Conservation (phyloP, 257 asterid species). For the Verbascum thapsus region DNA sequence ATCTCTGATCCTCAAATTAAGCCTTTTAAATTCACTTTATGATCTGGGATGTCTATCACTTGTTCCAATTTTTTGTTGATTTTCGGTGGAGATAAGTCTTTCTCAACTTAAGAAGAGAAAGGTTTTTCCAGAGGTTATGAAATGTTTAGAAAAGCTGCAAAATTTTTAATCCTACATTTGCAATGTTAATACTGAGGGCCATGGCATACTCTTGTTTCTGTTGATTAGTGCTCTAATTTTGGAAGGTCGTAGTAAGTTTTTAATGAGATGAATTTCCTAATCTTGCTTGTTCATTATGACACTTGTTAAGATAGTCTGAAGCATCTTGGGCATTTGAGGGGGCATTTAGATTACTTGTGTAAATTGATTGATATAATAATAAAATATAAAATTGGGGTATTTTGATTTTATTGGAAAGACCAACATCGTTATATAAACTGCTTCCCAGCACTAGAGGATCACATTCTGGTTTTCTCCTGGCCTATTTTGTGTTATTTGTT, state of each 20-base stretch:
- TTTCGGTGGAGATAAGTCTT: slow-evolving; percentile 11
- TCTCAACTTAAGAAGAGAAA: neutral
- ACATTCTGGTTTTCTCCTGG: slow-evolving; percentile 14
- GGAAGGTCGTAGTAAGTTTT: neutral
- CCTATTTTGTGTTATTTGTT: slow-evolving; percentile 18
- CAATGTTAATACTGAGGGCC: neutral
- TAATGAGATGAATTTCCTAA: neutral
- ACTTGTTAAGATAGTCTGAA: neutral
- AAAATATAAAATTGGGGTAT: neutral
- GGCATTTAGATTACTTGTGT: too few relatives aligned
- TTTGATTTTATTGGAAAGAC: slow-evolving; percentile 17
- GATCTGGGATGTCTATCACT: slow-evolving; percentile 5
- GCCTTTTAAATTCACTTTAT: slow-evolving; percentile 21
- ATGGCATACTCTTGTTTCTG: neutral
- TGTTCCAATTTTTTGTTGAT: slow-evolving; percentile 14
- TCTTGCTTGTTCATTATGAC: neutral
- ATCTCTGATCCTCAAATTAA: slow-evolving; percentile 13
- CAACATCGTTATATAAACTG: slow-evolving; percentile 8
- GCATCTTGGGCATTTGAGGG: too few relatives aligned
- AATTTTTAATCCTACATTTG: slow-evolving; percentile 2
- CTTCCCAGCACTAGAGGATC: slow-evolving; percentile 7
- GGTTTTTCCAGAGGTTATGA: slow-evolving; percentile 13
- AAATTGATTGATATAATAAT: slow-evolving; percentile 4
- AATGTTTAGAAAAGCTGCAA: neutral
- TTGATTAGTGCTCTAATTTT: neutral